A percentile compares a stretch with the other conserved stretches of the same genome.
phyloP scores from a whole-genome alignment of 306 rosid species.

The Sphenostylis stenocarpa region DNA sequence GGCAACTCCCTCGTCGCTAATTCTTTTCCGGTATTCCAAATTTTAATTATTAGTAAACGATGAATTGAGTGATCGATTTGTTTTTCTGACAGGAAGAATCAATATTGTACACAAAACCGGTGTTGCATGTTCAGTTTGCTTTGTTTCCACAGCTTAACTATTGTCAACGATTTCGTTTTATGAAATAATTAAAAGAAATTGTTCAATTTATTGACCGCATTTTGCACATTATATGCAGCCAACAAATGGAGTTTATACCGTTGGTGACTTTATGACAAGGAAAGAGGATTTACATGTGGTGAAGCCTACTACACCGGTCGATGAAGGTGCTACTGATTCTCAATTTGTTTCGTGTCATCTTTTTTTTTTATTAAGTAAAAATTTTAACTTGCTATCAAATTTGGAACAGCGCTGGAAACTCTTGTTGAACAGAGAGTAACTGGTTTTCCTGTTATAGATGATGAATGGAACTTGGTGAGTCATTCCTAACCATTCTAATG shows the following conservation, averaged over 20 bases:
- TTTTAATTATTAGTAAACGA: background rate
- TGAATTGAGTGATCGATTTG: background rate
- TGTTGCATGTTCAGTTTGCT: background rate
- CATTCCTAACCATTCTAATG: conserved; percentile 1
- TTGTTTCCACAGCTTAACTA: background rate
- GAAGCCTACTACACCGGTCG: conserved; percentile 73
- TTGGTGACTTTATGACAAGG: conserved; percentile 84
- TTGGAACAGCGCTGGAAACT: conserved; percentile 65
- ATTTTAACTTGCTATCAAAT: conserved; percentile 1
- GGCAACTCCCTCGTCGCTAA: conserved; percentile 45
- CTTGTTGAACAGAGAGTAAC: conserved; percentile 84
- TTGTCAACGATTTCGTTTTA: background rate
- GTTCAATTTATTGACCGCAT: background rate
- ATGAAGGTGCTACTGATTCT: conserved; percentile 50
- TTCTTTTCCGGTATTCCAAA: conserved; percentile 44
- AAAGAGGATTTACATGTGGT: conserved; percentile 66
- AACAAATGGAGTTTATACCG: conserved; percentile 54
- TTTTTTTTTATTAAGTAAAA: background rate
- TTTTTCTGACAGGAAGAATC: background rate
- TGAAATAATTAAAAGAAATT: background rate
- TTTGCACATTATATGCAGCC: conserved; percentile 39
- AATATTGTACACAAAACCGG: background rate
- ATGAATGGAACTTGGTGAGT: conserved; percentile 71
- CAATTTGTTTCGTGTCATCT: background rate
- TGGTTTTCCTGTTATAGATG: conserved; percentile 82